Percentiles rank a stretch among this genome's conserved stretches.
Conservation (phyloP, 1,139 yeast species). For the Lodderomyces theae region DNA sequence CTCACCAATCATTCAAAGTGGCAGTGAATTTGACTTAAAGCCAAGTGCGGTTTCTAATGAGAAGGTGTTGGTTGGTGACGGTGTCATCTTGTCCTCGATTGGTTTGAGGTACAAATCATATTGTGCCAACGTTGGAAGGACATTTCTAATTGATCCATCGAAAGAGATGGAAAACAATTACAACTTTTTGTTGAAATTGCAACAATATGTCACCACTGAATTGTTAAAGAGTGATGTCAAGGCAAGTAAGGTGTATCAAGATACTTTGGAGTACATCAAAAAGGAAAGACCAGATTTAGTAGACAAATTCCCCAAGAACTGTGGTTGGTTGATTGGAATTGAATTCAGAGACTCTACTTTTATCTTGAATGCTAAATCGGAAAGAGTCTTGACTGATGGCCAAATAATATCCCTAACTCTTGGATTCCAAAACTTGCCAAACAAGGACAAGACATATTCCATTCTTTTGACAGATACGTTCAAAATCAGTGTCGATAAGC, state of each 20-base stretch:
- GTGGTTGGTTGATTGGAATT: slow-evolving; percentile 89
- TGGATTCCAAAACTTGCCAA: slow-evolving; percentile 67
- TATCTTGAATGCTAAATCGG: slow-evolving; percentile 71
- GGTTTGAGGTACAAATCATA: slow-evolving; percentile 88
- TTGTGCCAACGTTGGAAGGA: slow-evolving; percentile 84
- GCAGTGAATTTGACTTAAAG: slow-evolving; percentile 78
- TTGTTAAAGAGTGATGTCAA: slow-evolving; percentile 65
- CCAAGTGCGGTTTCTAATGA: slow-evolving; percentile 81
- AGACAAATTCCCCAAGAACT: slow-evolving; percentile 67
- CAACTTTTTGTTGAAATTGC: slow-evolving; percentile 69
- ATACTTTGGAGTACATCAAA: slow-evolving; percentile 58
- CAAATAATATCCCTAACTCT: slow-evolving; percentile 74
- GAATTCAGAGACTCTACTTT: slow-evolving; percentile 84
- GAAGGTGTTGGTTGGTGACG: slow-evolving; percentile 65
- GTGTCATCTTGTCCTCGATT: slow-evolving; percentile 79
- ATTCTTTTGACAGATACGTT: slow-evolving; percentile 82
- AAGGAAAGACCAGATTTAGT: slow-evolving; percentile 63
- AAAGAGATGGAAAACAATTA: slow-evolving; percentile 76
- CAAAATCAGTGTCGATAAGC: slow-evolving; percentile 60
- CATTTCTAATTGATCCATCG: slow-evolving; percentile 88
- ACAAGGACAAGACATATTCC: slow-evolving; percentile 58
- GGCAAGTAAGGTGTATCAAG: slow-evolving; percentile 65
- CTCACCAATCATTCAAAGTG: slow-evolving; percentile 88
- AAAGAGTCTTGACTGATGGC: slow-evolving; percentile 64
- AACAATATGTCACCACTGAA: slow-evolving; percentile 52